Evolutionary conservation across 169 alveolate genomes (phyloP).

Genomic region (Babesia ovis): DNA sequence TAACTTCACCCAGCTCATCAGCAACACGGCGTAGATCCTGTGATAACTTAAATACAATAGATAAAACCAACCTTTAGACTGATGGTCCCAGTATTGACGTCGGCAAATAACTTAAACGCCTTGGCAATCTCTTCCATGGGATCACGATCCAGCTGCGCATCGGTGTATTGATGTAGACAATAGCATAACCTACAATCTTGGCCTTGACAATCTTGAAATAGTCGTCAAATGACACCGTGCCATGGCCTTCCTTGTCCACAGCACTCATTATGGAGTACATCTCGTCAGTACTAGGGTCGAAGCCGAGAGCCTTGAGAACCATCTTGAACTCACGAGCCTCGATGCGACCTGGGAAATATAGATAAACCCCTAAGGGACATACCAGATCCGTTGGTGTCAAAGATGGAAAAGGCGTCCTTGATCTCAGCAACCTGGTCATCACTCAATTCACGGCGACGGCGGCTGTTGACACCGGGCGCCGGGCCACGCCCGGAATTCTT

Average conservation of each 20-base stretch:
- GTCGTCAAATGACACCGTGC: conserved; percentile 83
- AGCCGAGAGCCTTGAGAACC: conserved; percentile 99
- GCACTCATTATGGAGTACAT: conserved; percentile 90
- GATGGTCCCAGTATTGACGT: conserved; percentile 94
- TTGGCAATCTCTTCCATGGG: conserved; percentile 94
- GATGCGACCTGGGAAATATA: conserved; percentile 78
- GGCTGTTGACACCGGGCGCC: neutral
- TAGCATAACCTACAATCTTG: conserved; percentile 66
- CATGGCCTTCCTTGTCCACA: conserved; percentile 91
- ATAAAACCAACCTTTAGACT: conserved; percentile 81
- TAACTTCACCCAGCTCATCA: conserved; percentile 96
- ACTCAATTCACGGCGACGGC: conserved; percentile 79
- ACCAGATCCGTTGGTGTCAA: conserved; percentile 96
- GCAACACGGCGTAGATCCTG: conserved; percentile 96
- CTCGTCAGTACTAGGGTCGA: conserved; percentile 97
- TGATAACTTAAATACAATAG: neutral
- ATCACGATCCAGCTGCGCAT: conserved; percentile 85
- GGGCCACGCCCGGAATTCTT: conserved; percentile 20
- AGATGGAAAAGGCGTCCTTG: conserved; percentile 96
- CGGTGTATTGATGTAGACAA: neutral
- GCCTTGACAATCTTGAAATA: conserved; percentile 78
- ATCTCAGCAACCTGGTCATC: conserved; percentile 94
- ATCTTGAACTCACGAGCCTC: conserved; percentile 96
- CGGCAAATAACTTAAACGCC: conserved; percentile 95
- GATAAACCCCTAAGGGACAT: neutral